Base-by-base conservation (phyloP, 2,329 filamentous ascomycete genomes). In the Penicillium sclerotiorum region DNA sequence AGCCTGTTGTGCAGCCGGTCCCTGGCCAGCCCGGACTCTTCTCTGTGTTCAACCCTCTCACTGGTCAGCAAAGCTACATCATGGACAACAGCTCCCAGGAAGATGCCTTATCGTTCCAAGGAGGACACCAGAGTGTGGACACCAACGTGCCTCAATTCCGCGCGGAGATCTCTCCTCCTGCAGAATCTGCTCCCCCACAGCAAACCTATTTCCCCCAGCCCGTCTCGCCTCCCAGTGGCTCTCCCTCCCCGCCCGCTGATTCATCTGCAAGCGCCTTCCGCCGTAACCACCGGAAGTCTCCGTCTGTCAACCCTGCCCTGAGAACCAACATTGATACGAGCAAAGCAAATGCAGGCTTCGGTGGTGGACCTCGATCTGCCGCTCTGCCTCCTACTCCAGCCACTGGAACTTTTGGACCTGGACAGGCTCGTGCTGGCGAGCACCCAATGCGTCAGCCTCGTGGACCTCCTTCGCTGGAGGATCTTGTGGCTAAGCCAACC, bases 371-470 rank as follows among this genome's bases (percentile, higher is more conserved):
- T 49, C 94, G 91, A 77, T 88, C 89, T 30, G 83, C 88, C 35
- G 83, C 84, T 30, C 88, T 96, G 69, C 90, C 93, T 5, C 78
- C 85, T 30, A 93, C 90, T 6, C 91, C 90, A 1, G 75, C 87
- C 71, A 91, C 86, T 30, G 91, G 91, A 55, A 88, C 86, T 6
- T 97, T 97, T 66, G 94, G 91, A 39, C 94, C 94, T 49, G 94
- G 94, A 46, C 92, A 96, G 70, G 89, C 81, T 51, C 90, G 94
- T 68, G 91, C 91, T 65, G 94, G 94, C 60, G 94, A 97, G 74
- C 94, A 99, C 68, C 94, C 94, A 8, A 77, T 90, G 45, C 91
- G 94, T 51, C 94, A 99, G 73, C 94, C 94, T 45, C 90, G 91
- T 57, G 92, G 92, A 5, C 94, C 94, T 20, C 94, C 94, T 12